Percentiles rank a stretch among this genome's conserved stretches.
These are phyloP conservation scores for Penicillium sclerotigenum DNA, from an alignment of 2,329 filamentous ascomycete species.

Conservation along the genomic window DNA sequence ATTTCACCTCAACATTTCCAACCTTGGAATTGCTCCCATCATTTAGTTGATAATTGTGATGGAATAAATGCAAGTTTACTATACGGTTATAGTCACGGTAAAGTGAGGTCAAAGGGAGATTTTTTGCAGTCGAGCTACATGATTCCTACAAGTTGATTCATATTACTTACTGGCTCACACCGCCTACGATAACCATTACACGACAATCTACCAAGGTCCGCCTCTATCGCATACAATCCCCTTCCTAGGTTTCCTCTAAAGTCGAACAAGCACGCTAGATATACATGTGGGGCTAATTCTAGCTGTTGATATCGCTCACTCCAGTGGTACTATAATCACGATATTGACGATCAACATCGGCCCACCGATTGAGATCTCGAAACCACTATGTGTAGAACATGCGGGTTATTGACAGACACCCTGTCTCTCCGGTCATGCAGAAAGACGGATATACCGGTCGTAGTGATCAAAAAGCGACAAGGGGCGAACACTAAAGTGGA, in stretches of 20 bases:
- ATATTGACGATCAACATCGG: neutral
- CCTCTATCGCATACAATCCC: neutral
- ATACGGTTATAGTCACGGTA: neutral
- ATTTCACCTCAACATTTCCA: neutral
- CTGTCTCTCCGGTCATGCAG: too few species aligned
- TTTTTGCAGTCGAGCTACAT: neutral
- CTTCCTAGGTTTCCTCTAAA: neutral
- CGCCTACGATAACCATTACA: neutral
- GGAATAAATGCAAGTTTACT: neutral
- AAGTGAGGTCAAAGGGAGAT: neutral
- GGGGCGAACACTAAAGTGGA: too few species aligned
- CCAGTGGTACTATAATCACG: neutral
- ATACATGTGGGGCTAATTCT: neutral
- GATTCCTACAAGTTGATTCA: neutral
- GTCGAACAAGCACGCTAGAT: neutral
- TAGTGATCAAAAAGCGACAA: too few species aligned
- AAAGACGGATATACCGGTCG: too few species aligned
- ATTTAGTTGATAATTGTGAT: too few species aligned
- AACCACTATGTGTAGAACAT: too few species aligned
- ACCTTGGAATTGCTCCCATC: neutral
- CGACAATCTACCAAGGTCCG: neutral
- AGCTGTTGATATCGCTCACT: neutral
- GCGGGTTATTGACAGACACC: too few species aligned
- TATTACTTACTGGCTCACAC: neutral
- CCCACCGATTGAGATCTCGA: neutral